Conservation (phyloP, 139 green algal genomes). For the Chlorella sp. region DNA sequence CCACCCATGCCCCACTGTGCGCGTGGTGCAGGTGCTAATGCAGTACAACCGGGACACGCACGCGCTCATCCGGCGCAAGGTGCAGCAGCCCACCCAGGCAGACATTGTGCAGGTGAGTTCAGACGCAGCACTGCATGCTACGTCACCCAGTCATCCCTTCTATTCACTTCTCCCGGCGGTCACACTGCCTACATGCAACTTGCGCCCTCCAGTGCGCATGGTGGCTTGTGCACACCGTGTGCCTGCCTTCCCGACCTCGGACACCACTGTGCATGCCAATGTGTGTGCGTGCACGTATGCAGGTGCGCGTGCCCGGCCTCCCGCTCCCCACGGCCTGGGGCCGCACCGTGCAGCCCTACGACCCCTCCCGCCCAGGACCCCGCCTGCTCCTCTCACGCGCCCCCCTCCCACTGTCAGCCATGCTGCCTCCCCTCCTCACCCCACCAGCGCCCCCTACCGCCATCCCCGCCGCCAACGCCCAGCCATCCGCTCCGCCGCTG, state of each 20-base stretch:
- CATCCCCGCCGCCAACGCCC: too few species aligned
- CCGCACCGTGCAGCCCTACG: constrained; percentile 59
- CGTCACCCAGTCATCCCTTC: too few species aligned
- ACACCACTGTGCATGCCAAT: too few species aligned
- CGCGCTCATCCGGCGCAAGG: constrained; percentile 55
- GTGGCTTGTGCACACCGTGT: too few species aligned
- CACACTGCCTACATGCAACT: too few species aligned
- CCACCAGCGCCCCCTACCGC: background rate
- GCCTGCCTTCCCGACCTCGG: too few species aligned
- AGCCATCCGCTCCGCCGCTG: too few species aligned
- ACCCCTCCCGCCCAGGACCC: constrained; percentile 11
- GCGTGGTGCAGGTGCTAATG: constrained; percentile 42
- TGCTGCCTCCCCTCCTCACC: background rate
- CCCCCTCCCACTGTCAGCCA: constrained; percentile 1
- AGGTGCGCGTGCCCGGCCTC: constrained; percentile 49
- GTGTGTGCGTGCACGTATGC: too few species aligned
- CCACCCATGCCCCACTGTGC: too few species aligned
- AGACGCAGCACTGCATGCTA: too few species aligned
- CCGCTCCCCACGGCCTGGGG: constrained; percentile 81
- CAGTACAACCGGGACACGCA: constrained; percentile 66
- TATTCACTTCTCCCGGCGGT: too few species aligned
- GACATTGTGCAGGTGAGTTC: background rate
- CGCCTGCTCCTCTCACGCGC: background rate
- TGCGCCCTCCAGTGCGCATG: too few species aligned
- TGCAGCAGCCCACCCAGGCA: constrained; percentile 1